A percentile compares a stretch with the other conserved stretches of the same genome.
Conservation (phyloP, 257 asterid species). For the Eucommia ulmoides region DNA sequence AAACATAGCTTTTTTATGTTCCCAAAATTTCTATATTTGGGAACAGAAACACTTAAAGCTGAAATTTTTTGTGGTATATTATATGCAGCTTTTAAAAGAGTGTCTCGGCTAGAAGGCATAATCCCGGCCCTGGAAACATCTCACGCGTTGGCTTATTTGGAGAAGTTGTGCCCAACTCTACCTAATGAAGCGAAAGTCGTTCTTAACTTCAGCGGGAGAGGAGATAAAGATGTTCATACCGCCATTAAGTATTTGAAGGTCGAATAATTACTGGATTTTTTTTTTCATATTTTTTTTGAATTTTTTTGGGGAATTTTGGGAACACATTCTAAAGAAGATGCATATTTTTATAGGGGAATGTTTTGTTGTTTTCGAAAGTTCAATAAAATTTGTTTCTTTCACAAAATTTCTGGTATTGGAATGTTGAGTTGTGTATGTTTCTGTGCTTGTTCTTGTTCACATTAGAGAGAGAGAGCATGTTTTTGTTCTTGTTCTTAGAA, state of each 20-base stretch:
- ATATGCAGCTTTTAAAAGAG: conserved; percentile 39
- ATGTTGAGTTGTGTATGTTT: not conserved
- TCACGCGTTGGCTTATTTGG: conserved; percentile 67
- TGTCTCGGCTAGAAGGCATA: conserved; percentile 62
- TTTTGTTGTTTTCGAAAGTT: not conserved
- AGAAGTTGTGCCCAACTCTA: conserved; percentile 40
- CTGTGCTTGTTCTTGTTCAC: no score
- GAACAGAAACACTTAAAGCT: no score
- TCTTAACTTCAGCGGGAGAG: conserved; percentile 64
- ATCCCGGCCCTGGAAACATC: conserved; percentile 62
- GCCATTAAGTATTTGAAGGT: conserved; percentile 16
- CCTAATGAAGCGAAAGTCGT: conserved; percentile 49
- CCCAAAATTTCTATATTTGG: no score
- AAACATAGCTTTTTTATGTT: no score
- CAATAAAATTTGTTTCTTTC: not conserved
- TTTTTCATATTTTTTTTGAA: not conserved
- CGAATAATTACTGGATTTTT: not conserved
- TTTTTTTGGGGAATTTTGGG: not conserved
- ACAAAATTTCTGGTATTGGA: not conserved
- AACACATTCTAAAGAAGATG: no score
- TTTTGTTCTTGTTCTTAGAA: no score
- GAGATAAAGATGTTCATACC: conserved; percentile 53
- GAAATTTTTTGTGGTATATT: no score
- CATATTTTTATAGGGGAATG: no score
- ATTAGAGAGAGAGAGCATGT: no score